These are phyloP conservation scores for Gossypium schwendimanii DNA, from an alignment of 441 rosid genomes.

Conservation along the genomic window DNA sequence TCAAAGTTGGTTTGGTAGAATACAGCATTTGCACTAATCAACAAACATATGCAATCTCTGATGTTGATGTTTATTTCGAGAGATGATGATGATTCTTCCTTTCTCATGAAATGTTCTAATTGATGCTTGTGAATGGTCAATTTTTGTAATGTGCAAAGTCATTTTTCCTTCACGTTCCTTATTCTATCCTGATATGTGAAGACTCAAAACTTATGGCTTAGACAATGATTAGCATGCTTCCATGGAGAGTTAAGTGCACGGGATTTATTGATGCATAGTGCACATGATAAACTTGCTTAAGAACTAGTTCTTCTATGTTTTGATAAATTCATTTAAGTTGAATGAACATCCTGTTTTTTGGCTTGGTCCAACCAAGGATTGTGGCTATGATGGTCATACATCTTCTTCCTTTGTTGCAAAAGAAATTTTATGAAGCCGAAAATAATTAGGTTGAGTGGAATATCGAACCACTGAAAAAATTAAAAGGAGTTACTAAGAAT, in stretches of 20 bases:
- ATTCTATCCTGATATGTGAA: background rate
- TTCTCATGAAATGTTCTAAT: background rate
- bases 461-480: too few species aligned
- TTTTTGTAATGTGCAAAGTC: background rate
- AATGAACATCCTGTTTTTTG: background rate
- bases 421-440: background rate
- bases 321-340: background rate
- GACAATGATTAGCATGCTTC: background rate
- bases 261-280: background rate
- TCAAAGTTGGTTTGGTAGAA: background rate
- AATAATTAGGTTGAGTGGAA: too few species aligned
- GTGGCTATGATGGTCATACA: background rate
- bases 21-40: background rate
- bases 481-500: too few species aligned
- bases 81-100: background rate
- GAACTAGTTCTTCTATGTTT: background rate
- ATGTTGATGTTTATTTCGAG: background rate
- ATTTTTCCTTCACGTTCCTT: background rate
- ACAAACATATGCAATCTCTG: background rate
- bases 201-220: background rate
- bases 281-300: background rate
- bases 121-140: conserved; percentile 5
- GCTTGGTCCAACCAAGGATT: background rate
- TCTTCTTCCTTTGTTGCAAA: background rate
- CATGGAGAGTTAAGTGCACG: background rate